Conservation (phyloP, 2,329 filamentous ascomycete species). For the Sarocladiaceae sp. region DNA sequence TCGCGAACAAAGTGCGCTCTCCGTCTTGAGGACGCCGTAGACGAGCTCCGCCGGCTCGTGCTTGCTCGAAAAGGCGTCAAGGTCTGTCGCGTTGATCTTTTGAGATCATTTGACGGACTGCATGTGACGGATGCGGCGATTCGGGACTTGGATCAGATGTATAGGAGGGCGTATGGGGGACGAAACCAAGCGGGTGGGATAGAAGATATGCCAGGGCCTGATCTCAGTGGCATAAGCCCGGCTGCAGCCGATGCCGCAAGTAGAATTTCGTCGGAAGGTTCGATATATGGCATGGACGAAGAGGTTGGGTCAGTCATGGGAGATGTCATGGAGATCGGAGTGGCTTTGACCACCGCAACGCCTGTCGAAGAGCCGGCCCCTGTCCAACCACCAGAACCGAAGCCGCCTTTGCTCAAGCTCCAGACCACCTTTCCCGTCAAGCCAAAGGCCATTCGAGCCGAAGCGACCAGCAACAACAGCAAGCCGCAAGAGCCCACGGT, state of each 20-base stretch:
- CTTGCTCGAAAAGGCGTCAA: slow-evolving; percentile 44
- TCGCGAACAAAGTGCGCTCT: slow-evolving; percentile 36
- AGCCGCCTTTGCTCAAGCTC: slow-evolving; percentile 29
- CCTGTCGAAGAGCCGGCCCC: slow-evolving; percentile 6
- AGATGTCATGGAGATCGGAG: slow-evolving; percentile 16
- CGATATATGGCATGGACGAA: slow-evolving; percentile 16
- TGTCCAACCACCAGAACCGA: slow-evolving; percentile 19
- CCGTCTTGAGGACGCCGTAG: slow-evolving; percentile 54
- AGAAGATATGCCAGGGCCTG: slow-evolving; percentile 24
- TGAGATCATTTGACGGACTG: slow-evolving; percentile 53
- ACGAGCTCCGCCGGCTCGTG: slow-evolving; percentile 55
- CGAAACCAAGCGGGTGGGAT: slow-evolving; percentile 39
- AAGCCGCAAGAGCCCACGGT: slow-evolving; percentile 14
- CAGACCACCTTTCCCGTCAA: slow-evolving; percentile 35
- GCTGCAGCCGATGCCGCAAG: too few relatives aligned
- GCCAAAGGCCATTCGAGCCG: not conserved
- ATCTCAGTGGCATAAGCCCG: too few relatives aligned
- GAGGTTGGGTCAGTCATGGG: slow-evolving; percentile 15
- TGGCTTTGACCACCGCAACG: slow-evolving; percentile 20
- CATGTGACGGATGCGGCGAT: slow-evolving; percentile 44
- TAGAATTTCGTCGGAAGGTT: too few relatives aligned
- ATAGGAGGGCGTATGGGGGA: slow-evolving; percentile 50
- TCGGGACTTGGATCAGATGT: slow-evolving; percentile 49
- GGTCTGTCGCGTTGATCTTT: slow-evolving; percentile 44
- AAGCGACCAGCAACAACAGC: not conserved